A percentile compares a stretch with the other conserved stretches of the same genome.
Evolutionary conservation across 345 rosid species (phyloP).

Genomic region (Adansonia digitata): DNA sequence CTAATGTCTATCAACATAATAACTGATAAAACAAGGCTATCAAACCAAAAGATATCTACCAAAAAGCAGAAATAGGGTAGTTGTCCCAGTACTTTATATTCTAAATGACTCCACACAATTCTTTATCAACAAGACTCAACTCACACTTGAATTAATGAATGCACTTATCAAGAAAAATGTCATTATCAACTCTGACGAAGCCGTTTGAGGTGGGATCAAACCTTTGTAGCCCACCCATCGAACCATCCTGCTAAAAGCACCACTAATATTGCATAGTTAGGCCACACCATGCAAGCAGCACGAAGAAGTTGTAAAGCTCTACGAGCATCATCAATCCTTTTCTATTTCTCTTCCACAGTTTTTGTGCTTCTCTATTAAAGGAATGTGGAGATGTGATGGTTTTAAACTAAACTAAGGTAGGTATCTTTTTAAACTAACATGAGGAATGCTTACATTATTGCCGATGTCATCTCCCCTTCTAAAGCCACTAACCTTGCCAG

Average conservation of each 20-base stretch:
- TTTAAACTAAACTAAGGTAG: slow-evolving; percentile 2
- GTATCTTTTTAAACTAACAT: slow-evolving; percentile 1
- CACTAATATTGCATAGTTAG: slow-evolving; percentile 73
- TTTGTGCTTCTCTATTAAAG: slow-evolving; percentile 61
- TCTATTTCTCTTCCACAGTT: slow-evolving; percentile 71
- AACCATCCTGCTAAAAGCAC: slow-evolving; percentile 82
- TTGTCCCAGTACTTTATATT: background rate
- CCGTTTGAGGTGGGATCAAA: slow-evolving; percentile 26
- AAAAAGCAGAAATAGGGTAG: background rate
- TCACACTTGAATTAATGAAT: slow-evolving; percentile 7
- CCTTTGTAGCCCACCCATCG: slow-evolving; percentile 96
- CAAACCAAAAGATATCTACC: no score
- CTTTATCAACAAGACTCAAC: background rate
- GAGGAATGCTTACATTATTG: slow-evolving; percentile 47
- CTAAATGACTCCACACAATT: background rate
- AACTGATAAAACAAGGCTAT: background rate
- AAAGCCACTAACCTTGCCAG: slow-evolving; percentile 75
- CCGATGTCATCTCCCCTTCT: slow-evolving; percentile 88
- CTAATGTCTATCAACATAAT: background rate
- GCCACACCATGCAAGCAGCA: slow-evolving; percentile 71
- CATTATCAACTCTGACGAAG: background rate
- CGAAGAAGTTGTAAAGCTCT: slow-evolving; percentile 64
- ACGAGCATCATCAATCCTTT: slow-evolving; percentile 53
- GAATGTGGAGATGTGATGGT: background rate
- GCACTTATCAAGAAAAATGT: background rate